Evolutionary conservation across 768 basidiomycete species (phyloP), one percentile per base, ranked within the genome.

Genomic region (Neoboletus brunneissimus): DNA sequence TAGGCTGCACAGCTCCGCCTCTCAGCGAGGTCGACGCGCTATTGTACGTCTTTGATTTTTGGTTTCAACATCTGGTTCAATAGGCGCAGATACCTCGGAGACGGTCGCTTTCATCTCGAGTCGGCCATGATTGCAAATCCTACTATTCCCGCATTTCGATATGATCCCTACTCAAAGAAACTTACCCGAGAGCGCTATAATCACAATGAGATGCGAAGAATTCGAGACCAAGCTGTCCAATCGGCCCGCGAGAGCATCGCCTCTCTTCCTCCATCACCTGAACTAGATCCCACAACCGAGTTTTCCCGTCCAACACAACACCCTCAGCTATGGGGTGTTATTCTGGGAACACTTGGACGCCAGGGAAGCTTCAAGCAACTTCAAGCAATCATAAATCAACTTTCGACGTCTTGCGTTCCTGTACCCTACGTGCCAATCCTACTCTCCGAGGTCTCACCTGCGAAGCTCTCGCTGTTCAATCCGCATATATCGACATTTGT

Each of bases 41-140:
- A n/a, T 77, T 99, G 94, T 96, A 74, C 51, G 87, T 74, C 6
- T 35, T 15, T 27, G 22, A 41, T 45, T 56, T 29, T 15, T 50
- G 15, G 22, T 32, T 51, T 27, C 34, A 20, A 56, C 32, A 32
- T 25, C 41, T 29, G n/a, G 13, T 57, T 59, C 42, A 56, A 37
- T 20, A 53, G 18, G n/a, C 34, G 47, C 56, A 97, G 94, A 64
- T 99, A 98, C 71, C 83, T 99, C 27, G 97, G 97, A 18, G 97
- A 99, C 65, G 97, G 97, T 22, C 88, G 97, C 11, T 99, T 99
- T 77, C 97, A 98, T 69, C 81, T 98, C 18, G 97, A 99, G 73
- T 91, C 93, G 15, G 94, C 98, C 70, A 99, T 99, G 97, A 97
- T 99, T 56, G 94, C 94, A n/a, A 99, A 99, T 70, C 97, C 97